A percentile compares a stretch with the other conserved stretches of the same genome.
These are phyloP conservation scores for Oryza rufipogon DNA, from an alignment of 176 grass and related monocot genomes.

Conservation along the genomic window DNA sequence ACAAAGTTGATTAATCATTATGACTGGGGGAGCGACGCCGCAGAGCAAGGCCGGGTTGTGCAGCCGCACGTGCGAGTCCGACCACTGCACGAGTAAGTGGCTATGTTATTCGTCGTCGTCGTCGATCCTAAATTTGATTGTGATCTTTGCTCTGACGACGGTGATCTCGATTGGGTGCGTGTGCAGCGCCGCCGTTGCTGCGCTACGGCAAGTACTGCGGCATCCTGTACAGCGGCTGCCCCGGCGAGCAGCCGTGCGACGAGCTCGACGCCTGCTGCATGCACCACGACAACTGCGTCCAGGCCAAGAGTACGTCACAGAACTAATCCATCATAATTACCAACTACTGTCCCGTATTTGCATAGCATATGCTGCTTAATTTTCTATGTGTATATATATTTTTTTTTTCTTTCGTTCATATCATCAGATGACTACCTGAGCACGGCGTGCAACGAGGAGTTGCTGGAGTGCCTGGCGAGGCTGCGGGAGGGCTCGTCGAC, in stretches of 20 bases:
- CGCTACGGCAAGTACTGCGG: constrained; percentile 98
- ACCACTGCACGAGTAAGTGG: constrained; percentile 74
- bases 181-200: constrained; percentile 65
- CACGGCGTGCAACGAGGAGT: constrained; percentile 68
- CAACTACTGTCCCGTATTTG: too few relatives aligned
- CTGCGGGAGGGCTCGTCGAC: constrained; percentile 53
- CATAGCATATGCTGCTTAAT: not conserved
- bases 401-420: not conserved
- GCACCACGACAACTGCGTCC: constrained; percentile 84
- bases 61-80: constrained; percentile 88
- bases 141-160: too few relatives aligned
- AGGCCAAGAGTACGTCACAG: constrained; percentile 53
- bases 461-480: constrained; percentile 65
- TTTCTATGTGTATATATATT: too few relatives aligned
- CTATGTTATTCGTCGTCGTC: not conserved
- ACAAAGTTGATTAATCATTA: not conserved
- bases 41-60: constrained; percentile 74
- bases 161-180: not conserved
- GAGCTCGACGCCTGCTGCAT: constrained; percentile 95
- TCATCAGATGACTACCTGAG: constrained; percentile 80
- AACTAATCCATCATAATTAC: not conserved
- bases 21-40: not conserved
- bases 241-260: constrained; percentile 89
- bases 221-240: constrained; percentile 92
- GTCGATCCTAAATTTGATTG: not conserved